phyloP scores from a whole-genome alignment of 768 basidiomycete genomes.

The Leccinum disarticulatum region DNA sequence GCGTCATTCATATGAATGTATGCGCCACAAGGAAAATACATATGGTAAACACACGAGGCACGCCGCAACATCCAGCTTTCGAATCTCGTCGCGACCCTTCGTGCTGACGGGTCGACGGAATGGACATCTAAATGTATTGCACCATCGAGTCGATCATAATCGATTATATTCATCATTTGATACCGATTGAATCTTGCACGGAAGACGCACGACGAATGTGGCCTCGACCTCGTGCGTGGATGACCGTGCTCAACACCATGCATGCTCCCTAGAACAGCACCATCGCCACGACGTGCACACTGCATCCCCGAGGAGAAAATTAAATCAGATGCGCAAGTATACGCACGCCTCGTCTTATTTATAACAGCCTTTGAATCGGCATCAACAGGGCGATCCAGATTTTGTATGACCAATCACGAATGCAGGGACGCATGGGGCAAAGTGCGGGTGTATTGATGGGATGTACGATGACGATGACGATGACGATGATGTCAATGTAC shows the following conservation, averaged over 20 bases:
- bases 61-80: not conserved
- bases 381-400: not conserved
- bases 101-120: not conserved
- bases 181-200: not conserved
- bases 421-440: not conserved
- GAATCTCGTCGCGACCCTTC: not conserved
- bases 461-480: not conserved
- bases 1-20: not conserved
- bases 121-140: not conserved
- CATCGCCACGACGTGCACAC: not conserved
- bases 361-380: not conserved
- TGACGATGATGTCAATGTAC: not conserved
- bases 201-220: not conserved
- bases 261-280: not conserved
- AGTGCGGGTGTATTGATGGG: not conserved
- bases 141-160: slow-evolving; percentile 7
- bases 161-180: not conserved
- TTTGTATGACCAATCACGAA: not conserved
- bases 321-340: not conserved
- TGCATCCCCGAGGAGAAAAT: not conserved
- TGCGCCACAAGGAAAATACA: not conserved
- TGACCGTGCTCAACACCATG: not conserved
- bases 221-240: slow-evolving; percentile 5
- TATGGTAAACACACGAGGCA: not conserved
- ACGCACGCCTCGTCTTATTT: not conserved